These are phyloP conservation scores for Corrigiola litoralis DNA, from an alignment of 179 eudicot genomes.

Conservation along the genomic window DNA sequence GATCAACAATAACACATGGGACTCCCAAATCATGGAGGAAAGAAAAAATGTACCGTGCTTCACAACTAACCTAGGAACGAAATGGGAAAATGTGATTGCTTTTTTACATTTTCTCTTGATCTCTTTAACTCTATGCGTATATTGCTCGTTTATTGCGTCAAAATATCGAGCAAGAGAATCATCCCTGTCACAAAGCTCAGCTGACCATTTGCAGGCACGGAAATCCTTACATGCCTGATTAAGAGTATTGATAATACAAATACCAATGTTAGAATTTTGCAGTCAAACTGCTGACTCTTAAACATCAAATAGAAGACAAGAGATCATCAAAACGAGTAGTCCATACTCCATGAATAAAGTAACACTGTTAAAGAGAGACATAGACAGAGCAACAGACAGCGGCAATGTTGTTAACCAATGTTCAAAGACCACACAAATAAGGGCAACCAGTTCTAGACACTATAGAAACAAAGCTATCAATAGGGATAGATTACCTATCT, in stretches of 20 bases:
- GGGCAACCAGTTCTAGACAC: no score
- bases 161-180: conserved; percentile 54
- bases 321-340: no score
- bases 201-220: conserved; percentile 71
- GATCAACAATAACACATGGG: no score
- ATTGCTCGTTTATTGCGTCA: conserved; percentile 52
- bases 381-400: no score
- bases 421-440: not conserved
- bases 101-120: conserved; percentile 47
- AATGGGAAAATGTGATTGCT: conserved; percentile 63
- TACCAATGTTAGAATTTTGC: conserved; percentile 4
- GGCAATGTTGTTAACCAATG: not conserved
- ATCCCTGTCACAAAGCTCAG: conserved; percentile 35
- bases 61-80: conserved; percentile 55
- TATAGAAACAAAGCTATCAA: not conserved
- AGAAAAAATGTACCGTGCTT: no score
- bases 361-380: not conserved
- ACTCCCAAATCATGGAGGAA: no score
- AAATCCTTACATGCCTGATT: conserved; percentile 63
- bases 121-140: conserved; percentile 30
- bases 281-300: no score
- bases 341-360: no score
- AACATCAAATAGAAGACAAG: no score
- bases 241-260: not conserved
- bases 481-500: no score